These are phyloP conservation scores for Sindora glabra DNA, from an alignment of 306 rosid genomes.

Conservation along the genomic window DNA sequence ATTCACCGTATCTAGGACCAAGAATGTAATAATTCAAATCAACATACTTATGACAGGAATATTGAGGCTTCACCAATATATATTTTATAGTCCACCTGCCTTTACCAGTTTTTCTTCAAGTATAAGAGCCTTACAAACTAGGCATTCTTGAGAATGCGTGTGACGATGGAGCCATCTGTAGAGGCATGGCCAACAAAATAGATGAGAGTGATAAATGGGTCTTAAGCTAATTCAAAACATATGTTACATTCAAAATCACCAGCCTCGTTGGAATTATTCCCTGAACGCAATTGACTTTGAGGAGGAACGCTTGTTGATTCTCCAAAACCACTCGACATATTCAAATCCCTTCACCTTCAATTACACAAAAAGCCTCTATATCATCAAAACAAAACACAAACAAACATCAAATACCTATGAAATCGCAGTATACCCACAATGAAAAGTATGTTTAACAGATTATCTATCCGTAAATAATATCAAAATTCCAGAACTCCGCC, in stretches of 20 bases:
- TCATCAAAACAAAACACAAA: too few species aligned
- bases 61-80: too few species aligned
- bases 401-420: too few species aligned
- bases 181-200: conserved; percentile 92
- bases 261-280: conserved; percentile 40
- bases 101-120: conserved; percentile 73
- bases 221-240: conserved; percentile 87
- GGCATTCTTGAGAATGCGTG: conserved; percentile 87
- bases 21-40: background rate
- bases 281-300: conserved; percentile 45
- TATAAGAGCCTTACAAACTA: conserved; percentile 82
- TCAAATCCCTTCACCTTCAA: background rate
- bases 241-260: conserved; percentile 95
- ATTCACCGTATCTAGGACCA: conserved; percentile 5
- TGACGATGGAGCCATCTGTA: conserved; percentile 88
- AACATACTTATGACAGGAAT: conserved; percentile 76
- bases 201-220: conserved; percentile 79
- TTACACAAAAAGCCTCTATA: background rate
- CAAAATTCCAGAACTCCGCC: too few species aligned
- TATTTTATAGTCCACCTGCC: too few species aligned
- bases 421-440: too few species aligned
- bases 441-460: too few species aligned
- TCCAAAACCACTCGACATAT: conserved; percentile 60
- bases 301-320: conserved; percentile 45
- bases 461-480: too few species aligned